Evolutionary conservation across 192 early-diverging fungal genomes (phyloP), one percentile per base, ranked within the genome.

Genomic region (Podila horticola): DNA sequence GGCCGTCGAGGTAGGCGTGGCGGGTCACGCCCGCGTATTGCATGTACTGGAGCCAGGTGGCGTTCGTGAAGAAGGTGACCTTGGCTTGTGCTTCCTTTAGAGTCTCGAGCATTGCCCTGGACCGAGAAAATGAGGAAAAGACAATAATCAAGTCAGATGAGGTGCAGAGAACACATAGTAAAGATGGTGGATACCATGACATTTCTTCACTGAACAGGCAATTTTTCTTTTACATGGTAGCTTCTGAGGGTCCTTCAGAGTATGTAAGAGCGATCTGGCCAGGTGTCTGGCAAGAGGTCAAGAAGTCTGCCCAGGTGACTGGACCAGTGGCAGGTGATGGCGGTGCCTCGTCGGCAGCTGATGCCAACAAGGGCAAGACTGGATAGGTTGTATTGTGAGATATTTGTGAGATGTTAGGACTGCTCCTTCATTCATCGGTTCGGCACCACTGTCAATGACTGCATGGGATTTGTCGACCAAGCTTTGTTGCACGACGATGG

Each of bases 221-320:
- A n/a, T n/a, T n/a, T n/a, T n/a, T n/a, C n/a, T n/a, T n/a, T n/a
- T 55, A 55, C 61, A 85, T 79, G 5, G 86, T 88, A 20, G 85
- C 86, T 67, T 88, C 86, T 50, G 84, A 86, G 24, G 86, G 86
- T 20, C 86, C 84, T 72, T 88, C 84, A 64, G 82, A 84, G 81
- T 87, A 75, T 36, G 86, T 87, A 13, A 87, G 70, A 22, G 86
- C 84, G 58, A 85, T 83, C 38, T 87, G 74, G 30, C 86, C 86
- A 24, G 79, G 58, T 10, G 71, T 73, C 34, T 73, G 61, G 41
- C 71, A 81, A 5, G 65, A 64, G 31, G 76, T 81, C 61, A 81
- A 33, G 50, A 81, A 81, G 61, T 81, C 76, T 5, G 66, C 76
- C 70, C 34, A 69, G 28, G 71, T 63, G 28, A 69, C 64, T n/a